Base-by-base conservation (phyloP, 148 eudicot genomes). In the Silene conica region DNA sequence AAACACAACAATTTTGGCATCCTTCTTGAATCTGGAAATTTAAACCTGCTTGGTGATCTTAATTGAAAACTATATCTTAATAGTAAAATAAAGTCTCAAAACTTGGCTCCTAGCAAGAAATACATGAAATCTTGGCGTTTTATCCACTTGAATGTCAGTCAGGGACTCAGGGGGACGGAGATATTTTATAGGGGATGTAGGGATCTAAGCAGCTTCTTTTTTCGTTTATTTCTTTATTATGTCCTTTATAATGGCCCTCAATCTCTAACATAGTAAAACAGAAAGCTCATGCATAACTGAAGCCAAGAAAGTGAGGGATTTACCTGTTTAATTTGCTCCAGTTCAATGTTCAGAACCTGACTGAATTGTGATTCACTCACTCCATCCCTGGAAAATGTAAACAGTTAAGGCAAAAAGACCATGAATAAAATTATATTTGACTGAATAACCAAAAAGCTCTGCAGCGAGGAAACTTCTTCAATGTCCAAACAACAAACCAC, bases 311-410 rank as follows among this genome's bases (percentile, higher is more conserved):
- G 14, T 4, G 72, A 20, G 69, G 56, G 46, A 64, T 13, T 63
- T 22, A 91, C 98, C 97, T 95, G 88, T 50, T 87, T 89, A 62
- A 92, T 89, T 78, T 95, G 98, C 81, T 88, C 89, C 77, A 95
- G 83, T 82, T 95, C 98, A 80, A 82, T 46, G 76, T 85, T 86
- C 26, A 95, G 85, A 50, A 92, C 96, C 80, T 95, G 90, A 57
- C 76, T 74, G 77, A 95, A 95, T 69, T 95, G 97, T 41, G 92
- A 83, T 77, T 90, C 93, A 63, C 97, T 82, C 50, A 95, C 93
- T 31, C 98, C 98, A 81, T 95, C 97, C 87, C 98, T 95, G 66
- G 46, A 64, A 73, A 58, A 61, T 63, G 45, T 66, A 79, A 21
- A 52, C 13, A 69, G 64, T 76, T 64, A 57, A 52, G 56, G 15